These are phyloP conservation scores for Schwanniomyces etchellsii DNA, from an alignment of 1,139 yeast species.

Conservation along the genomic window DNA sequence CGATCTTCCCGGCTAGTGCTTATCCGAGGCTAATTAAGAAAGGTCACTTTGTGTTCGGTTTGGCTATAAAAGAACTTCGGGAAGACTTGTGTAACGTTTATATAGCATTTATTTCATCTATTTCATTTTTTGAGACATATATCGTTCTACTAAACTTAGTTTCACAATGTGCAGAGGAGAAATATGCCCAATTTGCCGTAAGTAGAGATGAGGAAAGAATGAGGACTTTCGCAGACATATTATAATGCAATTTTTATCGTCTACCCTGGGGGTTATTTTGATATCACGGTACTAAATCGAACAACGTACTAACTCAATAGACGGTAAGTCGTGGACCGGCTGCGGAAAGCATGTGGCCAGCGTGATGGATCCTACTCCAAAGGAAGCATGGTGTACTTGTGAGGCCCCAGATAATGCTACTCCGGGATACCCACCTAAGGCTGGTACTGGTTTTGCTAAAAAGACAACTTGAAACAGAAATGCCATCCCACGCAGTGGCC, in stretches of 20 bases:
- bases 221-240: too few relatives aligned
- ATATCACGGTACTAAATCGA: too few relatives aligned
- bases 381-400: constrained; percentile 32
- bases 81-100: too few relatives aligned
- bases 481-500: constrained; percentile 39
- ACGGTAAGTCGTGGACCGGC: constrained; percentile 36
- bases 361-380: constrained; percentile 32
- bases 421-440: constrained; percentile 33
- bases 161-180: constrained; percentile 34
- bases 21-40: too few relatives aligned
- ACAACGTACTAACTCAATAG: constrained; percentile 11
- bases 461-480: constrained; percentile 20
- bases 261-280: too few relatives aligned
- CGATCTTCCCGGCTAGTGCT: too few relatives aligned
- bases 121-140: too few relatives aligned
- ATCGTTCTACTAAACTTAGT: too few relatives aligned
- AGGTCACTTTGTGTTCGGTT: too few relatives aligned
- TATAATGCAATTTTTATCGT: too few relatives aligned
- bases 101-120: too few relatives aligned
- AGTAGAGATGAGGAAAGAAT: constrained; percentile 8
- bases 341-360: constrained; percentile 40
- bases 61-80: too few relatives aligned
- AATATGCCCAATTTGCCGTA: constrained; percentile 33
- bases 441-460: constrained; percentile 38
- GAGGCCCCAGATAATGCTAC: constrained; percentile 10